phyloP scores from a whole-genome alignment of 495 filamentous ascomycete genomes.

The Xylaria cubensis region DNA sequence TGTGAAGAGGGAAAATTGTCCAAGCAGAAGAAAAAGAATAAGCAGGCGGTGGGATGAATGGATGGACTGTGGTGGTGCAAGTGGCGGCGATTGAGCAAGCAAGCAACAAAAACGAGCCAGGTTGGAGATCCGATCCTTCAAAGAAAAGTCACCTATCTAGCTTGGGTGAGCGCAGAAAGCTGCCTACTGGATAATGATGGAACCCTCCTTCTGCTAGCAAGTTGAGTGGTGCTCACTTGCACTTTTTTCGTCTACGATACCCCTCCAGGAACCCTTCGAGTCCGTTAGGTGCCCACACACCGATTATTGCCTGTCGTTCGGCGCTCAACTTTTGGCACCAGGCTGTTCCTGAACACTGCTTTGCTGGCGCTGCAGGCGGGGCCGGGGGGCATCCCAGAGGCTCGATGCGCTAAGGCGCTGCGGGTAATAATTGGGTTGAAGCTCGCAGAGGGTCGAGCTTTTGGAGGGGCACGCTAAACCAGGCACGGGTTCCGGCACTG shows the following conservation, averaged over 20 bases:
- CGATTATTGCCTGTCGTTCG: constrained; percentile 18
- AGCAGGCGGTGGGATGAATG: constrained; percentile 11
- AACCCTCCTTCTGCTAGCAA: neutral
- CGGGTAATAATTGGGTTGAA: constrained; percentile 29
- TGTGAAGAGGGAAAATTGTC: constrained; percentile 26
- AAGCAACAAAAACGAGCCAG: constrained; percentile 26
- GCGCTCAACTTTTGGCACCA: constrained; percentile 27
- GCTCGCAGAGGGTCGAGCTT: neutral
- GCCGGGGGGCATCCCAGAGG: neutral
- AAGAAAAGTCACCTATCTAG: constrained; percentile 24
- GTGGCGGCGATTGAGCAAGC: constrained; percentile 4
- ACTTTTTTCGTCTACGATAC: constrained; percentile 6
- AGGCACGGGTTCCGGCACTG: constrained; percentile 20
- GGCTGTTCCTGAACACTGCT: constrained; percentile 23
- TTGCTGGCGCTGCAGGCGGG: constrained; percentile 26
- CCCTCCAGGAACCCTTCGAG: constrained; percentile 16
- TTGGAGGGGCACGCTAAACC: constrained; percentile 25
- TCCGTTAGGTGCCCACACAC: constrained; percentile 12
- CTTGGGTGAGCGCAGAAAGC: constrained; percentile 11
- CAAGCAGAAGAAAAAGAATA: constrained; percentile 25
- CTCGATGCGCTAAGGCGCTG: constrained; percentile 15
- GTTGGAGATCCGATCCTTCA: constrained; percentile 25
- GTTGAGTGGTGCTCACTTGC: constrained; percentile 8
- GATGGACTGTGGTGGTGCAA: constrained; percentile 15
- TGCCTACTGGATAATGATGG: constrained; percentile 15